A percentile compares a stretch with the other conserved stretches of the same genome.
Evolutionary conservation across 352 stramenopile genomes (phyloP).

Genomic region (Phytophthora tubulina): DNA sequence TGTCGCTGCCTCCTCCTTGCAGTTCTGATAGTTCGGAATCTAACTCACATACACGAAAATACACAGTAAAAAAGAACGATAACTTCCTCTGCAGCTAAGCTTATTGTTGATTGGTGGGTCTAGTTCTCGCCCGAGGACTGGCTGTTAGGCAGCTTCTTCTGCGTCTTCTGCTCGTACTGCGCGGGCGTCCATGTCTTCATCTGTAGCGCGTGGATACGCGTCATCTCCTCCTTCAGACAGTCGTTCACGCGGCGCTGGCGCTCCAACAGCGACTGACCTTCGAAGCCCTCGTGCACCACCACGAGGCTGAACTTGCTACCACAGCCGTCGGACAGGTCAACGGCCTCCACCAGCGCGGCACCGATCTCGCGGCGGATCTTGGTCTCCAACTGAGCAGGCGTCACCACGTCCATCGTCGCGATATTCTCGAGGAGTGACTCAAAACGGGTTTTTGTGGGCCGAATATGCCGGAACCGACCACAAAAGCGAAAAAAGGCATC

Average conservation of each 20-base stretch:
- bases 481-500: too few relatives aligned
- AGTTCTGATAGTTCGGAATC: conserved; percentile 11
- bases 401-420: conserved; percentile 54
- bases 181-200: conserved; percentile 89
- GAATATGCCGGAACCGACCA: too few relatives aligned
- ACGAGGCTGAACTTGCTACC: conserved; percentile 88
- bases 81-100: background rate
- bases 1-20: conserved; percentile 13
- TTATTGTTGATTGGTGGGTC: conserved; percentile 1
- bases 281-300: conserved; percentile 82
- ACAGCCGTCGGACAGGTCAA: conserved; percentile 85
- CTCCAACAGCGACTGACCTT: conserved; percentile 83
- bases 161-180: conserved; percentile 88
- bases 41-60: conserved; percentile 8
- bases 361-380: conserved; percentile 75
- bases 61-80: background rate
- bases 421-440: too few relatives aligned
- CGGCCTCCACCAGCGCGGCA: conserved; percentile 72
- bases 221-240: conserved; percentile 86
- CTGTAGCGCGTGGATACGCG: conserved; percentile 83
- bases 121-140: conserved; percentile 72
- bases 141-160: conserved; percentile 58
- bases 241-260: conserved; percentile 84
- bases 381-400: conserved; percentile 58
- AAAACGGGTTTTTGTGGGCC: background rate